Evolutionary conservation across 768 basidiomycete genomes (phyloP).

Genomic region (Rhodotorula babjevae): DNA sequence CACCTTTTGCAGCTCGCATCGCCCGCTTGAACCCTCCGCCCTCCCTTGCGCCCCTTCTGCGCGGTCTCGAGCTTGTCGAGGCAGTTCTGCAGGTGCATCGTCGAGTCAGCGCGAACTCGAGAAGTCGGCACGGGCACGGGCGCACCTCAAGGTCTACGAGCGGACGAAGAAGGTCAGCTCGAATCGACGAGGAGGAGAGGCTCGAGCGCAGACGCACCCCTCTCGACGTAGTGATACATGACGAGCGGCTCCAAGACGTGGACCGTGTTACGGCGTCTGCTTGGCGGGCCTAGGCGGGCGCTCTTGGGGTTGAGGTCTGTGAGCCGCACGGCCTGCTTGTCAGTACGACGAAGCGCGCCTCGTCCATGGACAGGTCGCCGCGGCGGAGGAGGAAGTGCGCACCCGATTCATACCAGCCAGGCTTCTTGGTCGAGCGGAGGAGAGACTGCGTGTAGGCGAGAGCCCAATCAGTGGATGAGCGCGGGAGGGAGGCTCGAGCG

Average conservation of each 20-base stretch:
- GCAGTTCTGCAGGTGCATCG: not conserved
- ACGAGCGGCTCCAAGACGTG: constrained; percentile 4
- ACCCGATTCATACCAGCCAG: constrained; percentile 7
- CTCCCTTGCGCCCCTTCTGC: not conserved
- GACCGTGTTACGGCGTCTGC: not conserved
- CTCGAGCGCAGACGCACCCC: not conserved
- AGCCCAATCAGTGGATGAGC: too few species aligned
- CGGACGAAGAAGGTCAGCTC: not conserved
- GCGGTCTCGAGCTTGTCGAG: not conserved
- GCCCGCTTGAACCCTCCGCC: not conserved
- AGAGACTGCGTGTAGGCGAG: not conserved
- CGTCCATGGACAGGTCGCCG: not conserved
- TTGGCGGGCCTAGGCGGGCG: not conserved
- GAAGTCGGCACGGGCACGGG: too few species aligned
- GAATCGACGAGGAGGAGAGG: too few species aligned
- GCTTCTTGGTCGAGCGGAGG: not conserved
- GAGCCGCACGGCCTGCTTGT: too few species aligned
- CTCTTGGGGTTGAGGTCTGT: not conserved
- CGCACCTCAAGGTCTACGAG: not conserved
- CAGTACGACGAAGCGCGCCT: constrained; percentile 1
- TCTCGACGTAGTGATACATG: constrained; percentile 12
- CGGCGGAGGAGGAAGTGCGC: constrained; percentile 4
- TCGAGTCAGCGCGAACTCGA: too few species aligned
- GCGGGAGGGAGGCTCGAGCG: too few species aligned
- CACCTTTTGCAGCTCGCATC: constrained; percentile 6